Evolutionary conservation across 2,329 filamentous ascomycete species (phyloP), one percentile per base, ranked within the genome.

Genomic region (Fusarium sp.): DNA sequence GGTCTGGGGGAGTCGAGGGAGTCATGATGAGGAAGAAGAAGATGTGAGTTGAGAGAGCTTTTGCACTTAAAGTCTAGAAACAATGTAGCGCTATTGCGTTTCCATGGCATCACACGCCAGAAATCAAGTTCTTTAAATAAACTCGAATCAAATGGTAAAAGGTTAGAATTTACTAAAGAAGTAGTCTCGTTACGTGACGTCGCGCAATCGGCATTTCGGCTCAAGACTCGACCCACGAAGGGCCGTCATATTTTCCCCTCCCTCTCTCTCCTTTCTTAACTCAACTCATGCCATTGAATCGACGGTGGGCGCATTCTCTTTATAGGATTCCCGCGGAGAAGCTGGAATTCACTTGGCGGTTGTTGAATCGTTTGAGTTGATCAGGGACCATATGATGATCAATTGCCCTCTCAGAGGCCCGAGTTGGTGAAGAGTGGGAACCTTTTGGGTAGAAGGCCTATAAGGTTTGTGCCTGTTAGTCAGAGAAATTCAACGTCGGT

Each of bases 191-290:
- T 44, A 45, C 50, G 60, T 55, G 63, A 66, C 55, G 55, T 56
- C 47, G 62, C 30, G 63, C 47, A 66, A 62, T 34, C 62, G 53
- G 64, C 38, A 47, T 25, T 61, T 59, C 59, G 59, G 66, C 64
- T 66, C 34, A 38, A 18, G 6, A 46, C 15, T 20, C 25, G 59
- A 68, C 57, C 65, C 63, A 68, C 59, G 64, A 51, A 20, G 20
- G 25, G 47, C 38, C 47, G 62, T 53, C 42, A 49, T 66, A 43
- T 22, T 53, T 56, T 38, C 29, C 22, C 24, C 40, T 30, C 29
- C 16, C 27, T 30, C n/a, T 20, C 5, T 49, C 51, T 32, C 27
- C 42, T 18, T 40, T 20, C 38, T 25, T 38, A n/a, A 38, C 11
- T 29, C 32, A 12, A 44, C 58, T 56, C 47, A 25, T 63, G 34